phyloP scores from a whole-genome alignment of 2,329 filamentous ascomycete genomes.

The Cercospora sojina region DNA sequence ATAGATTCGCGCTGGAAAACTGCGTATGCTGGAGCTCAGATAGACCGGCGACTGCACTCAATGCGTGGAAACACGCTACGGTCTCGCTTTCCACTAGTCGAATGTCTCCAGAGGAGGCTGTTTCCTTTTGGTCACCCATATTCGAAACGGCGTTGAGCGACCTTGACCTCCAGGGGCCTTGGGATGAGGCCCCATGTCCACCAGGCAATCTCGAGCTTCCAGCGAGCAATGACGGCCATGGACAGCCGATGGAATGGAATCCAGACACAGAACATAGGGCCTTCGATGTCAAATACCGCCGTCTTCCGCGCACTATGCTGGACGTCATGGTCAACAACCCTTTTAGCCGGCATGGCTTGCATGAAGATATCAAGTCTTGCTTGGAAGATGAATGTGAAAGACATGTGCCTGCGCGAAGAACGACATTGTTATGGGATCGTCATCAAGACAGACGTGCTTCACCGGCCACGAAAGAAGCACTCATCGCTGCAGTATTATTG shows the following conservation, averaged over 20 bases:
- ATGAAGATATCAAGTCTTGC: not conserved
- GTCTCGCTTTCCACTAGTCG: conserved; percentile 32
- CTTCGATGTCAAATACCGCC: conserved; percentile 10
- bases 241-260: conserved; percentile 28
- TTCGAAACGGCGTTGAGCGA: conserved; percentile 17
- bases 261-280: conserved; percentile 18
- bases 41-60: conserved; percentile 17
- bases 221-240: not conserved
- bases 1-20: conserved; percentile 32
- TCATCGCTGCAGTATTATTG: conserved; percentile 38
- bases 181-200: conserved; percentile 1
- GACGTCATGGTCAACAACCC: conserved; percentile 15
- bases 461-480: conserved; percentile 34
- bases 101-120: conserved; percentile 36
- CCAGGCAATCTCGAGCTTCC: conserved; percentile 14
- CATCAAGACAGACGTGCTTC: not conserved
- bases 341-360: not conserved
- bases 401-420: not conserved
- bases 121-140: conserved; percentile 33
- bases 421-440: not conserved
- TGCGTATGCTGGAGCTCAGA: conserved; percentile 22
- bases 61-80: conserved; percentile 36
- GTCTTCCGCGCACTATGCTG: conserved; percentile 23
- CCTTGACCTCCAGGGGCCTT: conserved; percentile 17
- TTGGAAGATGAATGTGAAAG: not conserved